phyloP scores from a whole-genome alignment of 2,329 filamentous ascomycete genomes.

The Pseudopyricularia javanii region DNA sequence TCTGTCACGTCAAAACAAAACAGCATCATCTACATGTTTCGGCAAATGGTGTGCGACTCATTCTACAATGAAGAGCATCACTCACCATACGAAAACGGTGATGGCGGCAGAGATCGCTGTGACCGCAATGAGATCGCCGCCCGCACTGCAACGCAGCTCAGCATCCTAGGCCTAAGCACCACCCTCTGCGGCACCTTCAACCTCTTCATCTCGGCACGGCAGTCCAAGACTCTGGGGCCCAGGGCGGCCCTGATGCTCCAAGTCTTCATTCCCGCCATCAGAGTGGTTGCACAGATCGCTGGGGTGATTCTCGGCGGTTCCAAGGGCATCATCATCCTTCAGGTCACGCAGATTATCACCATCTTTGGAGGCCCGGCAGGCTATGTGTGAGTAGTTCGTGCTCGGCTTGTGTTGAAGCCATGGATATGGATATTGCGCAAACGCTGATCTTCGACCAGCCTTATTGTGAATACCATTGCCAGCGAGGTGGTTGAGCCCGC shows the following conservation, averaged over 20 bases:
- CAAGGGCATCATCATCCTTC: slow-evolving; percentile 54
- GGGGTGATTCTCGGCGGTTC: slow-evolving; percentile 50
- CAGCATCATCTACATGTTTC: slow-evolving; percentile 49
- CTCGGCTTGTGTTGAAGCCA: not conserved
- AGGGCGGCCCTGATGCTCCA: slow-evolving; percentile 50
- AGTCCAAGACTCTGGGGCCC: slow-evolving; percentile 53
- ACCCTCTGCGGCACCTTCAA: slow-evolving; percentile 55
- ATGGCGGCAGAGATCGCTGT: slow-evolving; percentile 36
- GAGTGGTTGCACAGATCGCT: slow-evolving; percentile 50
- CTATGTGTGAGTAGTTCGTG: slow-evolving; percentile 35
- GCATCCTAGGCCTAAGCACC: slow-evolving; percentile 54
- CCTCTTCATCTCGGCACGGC: slow-evolving; percentile 54
- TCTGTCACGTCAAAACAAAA: not conserved
- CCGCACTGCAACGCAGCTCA: slow-evolving; percentile 48
- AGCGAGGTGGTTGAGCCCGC: slow-evolving; percentile 50
- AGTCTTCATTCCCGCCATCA: slow-evolving; percentile 50
- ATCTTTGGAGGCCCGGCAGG: slow-evolving; percentile 57
- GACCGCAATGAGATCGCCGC: slow-evolving; percentile 49
- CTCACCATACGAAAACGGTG: slow-evolving; percentile 28
- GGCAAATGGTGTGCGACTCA: slow-evolving; percentile 58
- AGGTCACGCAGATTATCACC: slow-evolving; percentile 54
- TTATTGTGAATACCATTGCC: slow-evolving; percentile 57
- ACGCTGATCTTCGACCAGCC: slow-evolving; percentile 14
- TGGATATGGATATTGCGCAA: too few species aligned
- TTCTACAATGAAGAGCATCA: slow-evolving; percentile 45